phyloP scores from a whole-genome alignment of 140 eudicot species.

The Bidens hawaiensis region DNA sequence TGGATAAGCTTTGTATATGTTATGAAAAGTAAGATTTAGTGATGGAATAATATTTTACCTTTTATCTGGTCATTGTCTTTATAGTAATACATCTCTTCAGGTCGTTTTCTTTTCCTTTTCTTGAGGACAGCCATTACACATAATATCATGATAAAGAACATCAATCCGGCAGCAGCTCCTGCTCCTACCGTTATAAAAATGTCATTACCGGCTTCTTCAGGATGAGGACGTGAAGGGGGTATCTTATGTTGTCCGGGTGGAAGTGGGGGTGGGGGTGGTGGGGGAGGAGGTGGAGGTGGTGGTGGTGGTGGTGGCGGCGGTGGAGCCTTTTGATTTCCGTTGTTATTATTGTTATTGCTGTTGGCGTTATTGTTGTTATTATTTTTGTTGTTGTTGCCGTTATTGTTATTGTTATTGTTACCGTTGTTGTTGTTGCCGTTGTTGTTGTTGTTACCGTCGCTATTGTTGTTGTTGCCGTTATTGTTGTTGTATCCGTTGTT shows the following conservation, averaged over 20 bases:
- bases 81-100: conserved; percentile 36
- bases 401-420: too few species aligned
- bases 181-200: conserved; percentile 42
- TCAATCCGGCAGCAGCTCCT: conserved; percentile 44
- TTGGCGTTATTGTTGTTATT: too few species aligned
- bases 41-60: neutral
- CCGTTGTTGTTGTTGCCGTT: neutral
- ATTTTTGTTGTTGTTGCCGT: too few species aligned
- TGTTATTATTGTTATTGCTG: conserved; percentile 12
- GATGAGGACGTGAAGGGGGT: conserved; percentile 4
- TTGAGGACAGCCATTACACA: conserved; percentile 36
- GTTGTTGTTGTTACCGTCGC: neutral
- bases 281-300: conserved; percentile 31
- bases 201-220: conserved; percentile 5
- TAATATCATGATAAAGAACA: conserved; percentile 37
- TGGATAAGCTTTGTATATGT: too few species aligned
- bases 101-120: conserved; percentile 36
- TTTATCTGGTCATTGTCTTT: conserved; percentile 25
- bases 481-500: neutral
- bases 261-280: conserved; percentile 16
- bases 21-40: neutral
- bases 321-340: conserved; percentile 20
- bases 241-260: conserved; percentile 16
- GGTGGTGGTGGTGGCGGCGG: conserved; percentile 41
- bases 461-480: neutral